Evolutionary conservation across 129 eudicot genomes (phyloP).

Genomic region (Rutidosis leptorrhynchoides): DNA sequence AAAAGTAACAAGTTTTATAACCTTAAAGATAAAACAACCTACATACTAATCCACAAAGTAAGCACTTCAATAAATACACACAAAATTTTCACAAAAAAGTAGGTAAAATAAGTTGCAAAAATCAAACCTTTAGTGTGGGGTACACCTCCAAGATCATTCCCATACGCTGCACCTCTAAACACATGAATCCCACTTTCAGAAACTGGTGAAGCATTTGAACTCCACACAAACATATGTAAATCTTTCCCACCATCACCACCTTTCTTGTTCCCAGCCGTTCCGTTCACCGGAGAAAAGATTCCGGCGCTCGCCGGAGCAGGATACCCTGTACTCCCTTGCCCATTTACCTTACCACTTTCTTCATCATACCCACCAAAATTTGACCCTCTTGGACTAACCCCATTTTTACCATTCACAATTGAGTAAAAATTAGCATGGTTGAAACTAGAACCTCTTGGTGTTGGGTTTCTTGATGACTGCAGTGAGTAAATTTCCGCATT

Average conservation of each 20-base stretch:
- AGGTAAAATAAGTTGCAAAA: constrained; percentile 4
- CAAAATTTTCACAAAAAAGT: background rate
- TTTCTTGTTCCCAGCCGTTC: constrained; percentile 47
- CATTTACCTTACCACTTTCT: constrained; percentile 52
- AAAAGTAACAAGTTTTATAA: background rate
- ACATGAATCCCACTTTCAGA: constrained; percentile 90
- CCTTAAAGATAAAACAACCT: background rate
- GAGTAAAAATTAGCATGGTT: constrained; percentile 70
- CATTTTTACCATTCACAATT: constrained; percentile 58
- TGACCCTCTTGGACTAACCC: constrained; percentile 68
- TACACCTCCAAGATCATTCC: constrained; percentile 49
- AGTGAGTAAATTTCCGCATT: constrained; percentile 79
- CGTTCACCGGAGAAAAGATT: constrained; percentile 64
- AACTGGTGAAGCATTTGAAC: constrained; percentile 84
- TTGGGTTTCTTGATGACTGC: constrained; percentile 75
- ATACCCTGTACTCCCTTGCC: constrained; percentile 54
- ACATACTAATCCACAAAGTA: background rate
- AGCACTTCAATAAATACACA: background rate
- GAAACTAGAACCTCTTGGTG: constrained; percentile 80
- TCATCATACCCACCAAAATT: constrained; percentile 72
- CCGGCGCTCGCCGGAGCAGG: constrained; percentile 73
- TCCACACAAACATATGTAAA: constrained; percentile 94
- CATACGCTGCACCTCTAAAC: constrained; percentile 68
- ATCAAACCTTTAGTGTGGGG: constrained; percentile 66
- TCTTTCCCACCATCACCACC: constrained; percentile 69